These are phyloP conservation scores for Leucocoprinus leucothites DNA, from an alignment of 768 basidiomycete species.

Conservation along the genomic window DNA sequence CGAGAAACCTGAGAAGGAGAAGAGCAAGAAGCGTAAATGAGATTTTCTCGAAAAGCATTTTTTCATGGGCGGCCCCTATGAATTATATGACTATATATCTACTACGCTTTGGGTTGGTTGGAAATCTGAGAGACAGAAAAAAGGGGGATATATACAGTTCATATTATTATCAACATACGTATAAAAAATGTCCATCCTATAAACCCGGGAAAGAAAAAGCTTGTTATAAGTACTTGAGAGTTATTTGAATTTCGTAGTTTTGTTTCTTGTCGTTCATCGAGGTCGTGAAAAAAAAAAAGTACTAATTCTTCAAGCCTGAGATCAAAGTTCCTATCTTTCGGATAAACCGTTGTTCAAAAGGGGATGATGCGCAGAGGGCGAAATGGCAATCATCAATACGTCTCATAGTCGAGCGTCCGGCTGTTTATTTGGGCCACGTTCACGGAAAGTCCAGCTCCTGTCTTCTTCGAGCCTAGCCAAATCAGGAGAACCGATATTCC, in stretches of 20 bases:
- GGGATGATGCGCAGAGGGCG: background rate
- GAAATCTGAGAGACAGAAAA: background rate
- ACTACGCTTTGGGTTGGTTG: too few relatives aligned
- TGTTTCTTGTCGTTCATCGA: background rate
- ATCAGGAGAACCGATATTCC: slow-evolving; percentile 21
- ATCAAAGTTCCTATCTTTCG: too few relatives aligned
- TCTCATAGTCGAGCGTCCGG: slow-evolving; percentile 11
- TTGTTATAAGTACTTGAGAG: too few relatives aligned
- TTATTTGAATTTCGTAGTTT: background rate
- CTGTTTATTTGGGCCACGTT: slow-evolving; percentile 26
- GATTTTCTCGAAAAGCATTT: background rate
- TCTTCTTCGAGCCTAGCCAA: slow-evolving; percentile 19
- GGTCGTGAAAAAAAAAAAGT: too few relatives aligned
- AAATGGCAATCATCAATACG: background rate
- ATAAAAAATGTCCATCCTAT: too few relatives aligned
- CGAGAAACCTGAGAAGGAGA: slow-evolving; percentile 25
- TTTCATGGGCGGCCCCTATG: too few relatives aligned
- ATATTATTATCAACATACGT: too few relatives aligned
- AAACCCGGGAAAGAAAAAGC: too few relatives aligned
- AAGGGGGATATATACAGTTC: background rate
- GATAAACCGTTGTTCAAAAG: background rate
- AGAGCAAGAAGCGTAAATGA: slow-evolving; percentile 25
- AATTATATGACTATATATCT: too few relatives aligned
- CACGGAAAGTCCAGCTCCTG: slow-evolving; percentile 25
- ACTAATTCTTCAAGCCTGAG: background rate